Percentiles rank a stretch among this genome's conserved stretches.
phyloP scores from a whole-genome alignment of 2,329 filamentous ascomycete species.

The Ophiostoma sp. region DNA sequence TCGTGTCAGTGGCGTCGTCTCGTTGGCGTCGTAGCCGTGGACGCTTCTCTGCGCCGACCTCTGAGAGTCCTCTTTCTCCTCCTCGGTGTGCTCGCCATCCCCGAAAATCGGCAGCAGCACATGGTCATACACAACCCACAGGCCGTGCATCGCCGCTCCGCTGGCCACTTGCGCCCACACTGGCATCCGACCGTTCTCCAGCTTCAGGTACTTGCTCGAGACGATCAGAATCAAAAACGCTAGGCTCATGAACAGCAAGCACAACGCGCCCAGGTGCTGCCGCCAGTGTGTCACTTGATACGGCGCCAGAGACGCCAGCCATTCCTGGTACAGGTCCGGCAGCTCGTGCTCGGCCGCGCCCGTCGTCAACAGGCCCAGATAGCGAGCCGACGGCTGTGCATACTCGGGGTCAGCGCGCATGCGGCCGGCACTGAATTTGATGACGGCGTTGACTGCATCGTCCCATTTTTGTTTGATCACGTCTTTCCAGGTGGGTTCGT shows the following conservation, averaged over 20 bases:
- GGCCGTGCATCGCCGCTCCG: slow-evolving; percentile 46
- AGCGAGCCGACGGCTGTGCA: slow-evolving; percentile 77
- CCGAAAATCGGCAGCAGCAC: slow-evolving; percentile 62
- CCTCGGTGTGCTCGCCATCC: slow-evolving; percentile 62
- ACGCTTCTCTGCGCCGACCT: background rate
- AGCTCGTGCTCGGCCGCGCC: slow-evolving; percentile 77
- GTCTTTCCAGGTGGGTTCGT: background rate
- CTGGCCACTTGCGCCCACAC: slow-evolving; percentile 55
- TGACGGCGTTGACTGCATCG: slow-evolving; percentile 28
- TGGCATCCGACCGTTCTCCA: slow-evolving; percentile 44
- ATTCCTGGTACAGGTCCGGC: slow-evolving; percentile 69
- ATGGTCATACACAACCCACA: slow-evolving; percentile 44
- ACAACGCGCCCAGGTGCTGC: slow-evolving; percentile 58
- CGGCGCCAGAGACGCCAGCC: slow-evolving; percentile 61
- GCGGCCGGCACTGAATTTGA: slow-evolving; percentile 41
- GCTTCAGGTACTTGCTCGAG: background rate
- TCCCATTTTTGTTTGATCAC: slow-evolving; percentile 32
- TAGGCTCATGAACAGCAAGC: slow-evolving; percentile 54
- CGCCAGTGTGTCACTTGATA: slow-evolving; percentile 63
- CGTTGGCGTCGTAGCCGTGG: background rate
- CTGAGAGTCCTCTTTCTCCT: background rate
- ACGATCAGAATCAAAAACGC: slow-evolving; percentile 48
- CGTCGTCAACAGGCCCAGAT: slow-evolving; percentile 71
- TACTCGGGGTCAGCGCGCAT: slow-evolving; percentile 62
- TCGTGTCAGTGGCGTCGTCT: background rate